Conservation (phyloP, 225 moss, liverwort and hornwort genomes). For the Bryoerythrophyllum caledonicum region DNA sequence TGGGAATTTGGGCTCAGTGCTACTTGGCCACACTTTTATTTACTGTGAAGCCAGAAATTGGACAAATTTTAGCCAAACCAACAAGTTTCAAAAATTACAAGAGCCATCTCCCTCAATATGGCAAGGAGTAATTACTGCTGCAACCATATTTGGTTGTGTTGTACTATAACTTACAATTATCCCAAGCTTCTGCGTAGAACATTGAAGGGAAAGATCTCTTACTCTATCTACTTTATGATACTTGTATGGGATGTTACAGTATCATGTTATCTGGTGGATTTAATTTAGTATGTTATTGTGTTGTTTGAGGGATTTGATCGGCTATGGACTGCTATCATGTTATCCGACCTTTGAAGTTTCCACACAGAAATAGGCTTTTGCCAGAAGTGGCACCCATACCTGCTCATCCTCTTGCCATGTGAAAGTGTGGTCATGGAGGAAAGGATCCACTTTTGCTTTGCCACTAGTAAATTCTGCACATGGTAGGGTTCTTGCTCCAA, state of each 20-base stretch:
- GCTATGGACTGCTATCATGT: background rate
- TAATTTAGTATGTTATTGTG: background rate
- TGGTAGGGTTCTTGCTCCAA: background rate
- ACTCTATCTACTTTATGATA: background rate
- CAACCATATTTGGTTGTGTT: background rate
- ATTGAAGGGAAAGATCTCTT: background rate
- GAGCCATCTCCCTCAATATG: no score
- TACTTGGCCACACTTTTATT: no score
- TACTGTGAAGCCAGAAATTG: no score
- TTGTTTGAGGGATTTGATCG: no score
- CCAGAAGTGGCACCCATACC: slow-evolving; percentile 3
- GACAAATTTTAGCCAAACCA: no score
- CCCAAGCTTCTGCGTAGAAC: background rate
- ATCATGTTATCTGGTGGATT: background rate
- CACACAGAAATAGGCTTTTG: background rate
- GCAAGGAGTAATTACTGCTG: no score
- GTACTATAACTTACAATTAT: background rate
- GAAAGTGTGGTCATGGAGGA: background rate
- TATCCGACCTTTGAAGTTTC: background rate
- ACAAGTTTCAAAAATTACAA: no score
- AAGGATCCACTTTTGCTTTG: background rate
- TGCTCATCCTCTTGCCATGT: background rate
- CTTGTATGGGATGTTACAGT: background rate
- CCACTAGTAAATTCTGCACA: background rate
- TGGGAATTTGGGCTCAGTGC: no score